Evolutionary conservation across 257 asterid species (phyloP).

Genomic region (Perilla frutescens): DNA sequence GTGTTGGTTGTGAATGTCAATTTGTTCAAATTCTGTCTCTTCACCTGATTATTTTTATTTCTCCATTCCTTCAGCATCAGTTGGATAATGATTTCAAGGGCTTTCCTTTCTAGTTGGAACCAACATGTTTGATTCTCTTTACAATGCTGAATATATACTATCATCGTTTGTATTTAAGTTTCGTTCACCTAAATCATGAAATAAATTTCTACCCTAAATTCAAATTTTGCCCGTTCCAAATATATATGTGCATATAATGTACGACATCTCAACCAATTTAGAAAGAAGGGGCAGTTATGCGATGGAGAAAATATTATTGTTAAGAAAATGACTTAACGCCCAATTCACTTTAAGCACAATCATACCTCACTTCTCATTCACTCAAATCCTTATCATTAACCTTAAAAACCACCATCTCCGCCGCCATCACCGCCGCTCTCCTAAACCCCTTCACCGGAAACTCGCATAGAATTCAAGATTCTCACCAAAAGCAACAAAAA

Average conservation of each 20-base stretch:
- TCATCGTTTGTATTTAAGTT: neutral
- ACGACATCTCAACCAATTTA: too few relatives aligned
- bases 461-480: neutral
- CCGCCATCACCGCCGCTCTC: conserved; percentile 9
- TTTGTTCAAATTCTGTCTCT: conserved; percentile 28
- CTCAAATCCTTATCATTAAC: conserved; percentile 34
- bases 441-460: neutral
- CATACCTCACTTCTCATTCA: conserved; percentile 47
- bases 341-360: conserved; percentile 51
- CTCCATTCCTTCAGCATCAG: conserved; percentile 20
- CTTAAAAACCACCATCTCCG: conserved; percentile 7
- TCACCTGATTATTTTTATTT: conserved; percentile 19
- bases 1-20: conserved; percentile 38
- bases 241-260: too few relatives aligned
- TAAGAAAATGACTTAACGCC: conserved; percentile 37
- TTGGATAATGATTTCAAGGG: conserved; percentile 35
- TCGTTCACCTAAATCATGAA: neutral
- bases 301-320: too few relatives aligned
- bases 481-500: conserved; percentile 29
- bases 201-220: too few relatives aligned
- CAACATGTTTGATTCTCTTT: too few relatives aligned
- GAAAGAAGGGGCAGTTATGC: too few relatives aligned
- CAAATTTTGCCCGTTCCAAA: too few relatives aligned
- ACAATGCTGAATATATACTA: too few relatives aligned
- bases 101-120: conserved; percentile 15